Conservation (phyloP, 371 early-diverging fungal species). For the Rhizopus delemar region DNA sequence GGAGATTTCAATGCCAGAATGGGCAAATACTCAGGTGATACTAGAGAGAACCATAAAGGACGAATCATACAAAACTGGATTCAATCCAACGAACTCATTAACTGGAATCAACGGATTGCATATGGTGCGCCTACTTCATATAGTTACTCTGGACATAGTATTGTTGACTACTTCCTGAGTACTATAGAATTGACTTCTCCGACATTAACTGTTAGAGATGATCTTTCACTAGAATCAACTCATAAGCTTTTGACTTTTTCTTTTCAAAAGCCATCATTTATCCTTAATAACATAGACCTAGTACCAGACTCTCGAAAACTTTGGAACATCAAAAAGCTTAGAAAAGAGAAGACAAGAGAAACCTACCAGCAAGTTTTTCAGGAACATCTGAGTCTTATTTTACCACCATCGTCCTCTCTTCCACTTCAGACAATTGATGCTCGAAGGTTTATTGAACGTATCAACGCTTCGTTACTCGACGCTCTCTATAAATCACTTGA, state of each 20-base stretch:
- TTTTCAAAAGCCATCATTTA: not conserved
- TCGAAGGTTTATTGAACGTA: no score
- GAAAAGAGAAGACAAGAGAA: no score
- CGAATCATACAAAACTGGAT: no score
- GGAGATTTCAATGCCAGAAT: constrained; percentile 27
- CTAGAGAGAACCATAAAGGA: not conserved
- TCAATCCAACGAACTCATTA: no score
- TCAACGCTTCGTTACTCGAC: no score
- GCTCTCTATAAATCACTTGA: no score
- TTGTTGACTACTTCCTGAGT: constrained; percentile 7
- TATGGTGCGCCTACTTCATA: not conserved
- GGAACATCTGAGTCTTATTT: no score
- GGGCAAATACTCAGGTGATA: constrained; percentile 7
- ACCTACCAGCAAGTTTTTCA: no score
- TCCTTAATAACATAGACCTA: not conserved
- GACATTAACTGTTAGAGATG: not conserved
- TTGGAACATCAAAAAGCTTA: constrained; percentile 1
- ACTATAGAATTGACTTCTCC: not conserved
- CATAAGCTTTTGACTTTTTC: constrained; percentile 3
- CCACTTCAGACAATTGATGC: no score
- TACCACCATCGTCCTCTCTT: no score
- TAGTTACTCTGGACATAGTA: not conserved
- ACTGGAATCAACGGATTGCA: no score
- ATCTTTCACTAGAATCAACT: constrained; percentile 5
- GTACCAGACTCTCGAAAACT: not conserved